Evolutionary conservation across 2,329 filamentous ascomycete species (phyloP).

Genomic region (Colletotrichum neosansevieriae): DNA sequence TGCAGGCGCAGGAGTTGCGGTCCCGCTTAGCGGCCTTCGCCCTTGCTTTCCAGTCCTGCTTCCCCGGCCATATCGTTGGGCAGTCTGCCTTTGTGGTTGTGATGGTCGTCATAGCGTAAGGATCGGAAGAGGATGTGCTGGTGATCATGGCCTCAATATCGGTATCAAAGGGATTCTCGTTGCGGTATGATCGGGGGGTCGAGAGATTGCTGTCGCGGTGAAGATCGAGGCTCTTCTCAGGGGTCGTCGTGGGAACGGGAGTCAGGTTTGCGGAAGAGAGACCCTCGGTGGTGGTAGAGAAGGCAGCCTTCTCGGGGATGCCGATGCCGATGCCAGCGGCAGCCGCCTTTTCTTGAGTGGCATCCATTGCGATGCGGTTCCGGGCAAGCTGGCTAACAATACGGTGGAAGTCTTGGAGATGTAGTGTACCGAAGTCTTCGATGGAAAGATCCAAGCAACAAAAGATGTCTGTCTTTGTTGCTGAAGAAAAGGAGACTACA

Average conservation of each 20-base stretch:
- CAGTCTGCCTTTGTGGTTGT: slow-evolving; percentile 60
- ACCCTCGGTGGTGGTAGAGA: slow-evolving; percentile 21
- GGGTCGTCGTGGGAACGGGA: slow-evolving; percentile 34
- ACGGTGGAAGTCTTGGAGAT: neutral
- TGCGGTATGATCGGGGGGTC: slow-evolving; percentile 57
- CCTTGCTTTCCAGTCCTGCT: slow-evolving; percentile 71
- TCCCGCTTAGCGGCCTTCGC: slow-evolving; percentile 67
- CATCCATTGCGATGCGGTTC: slow-evolving; percentile 18
- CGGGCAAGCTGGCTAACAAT: slow-evolving; percentile 18
- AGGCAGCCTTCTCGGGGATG: slow-evolving; percentile 36
- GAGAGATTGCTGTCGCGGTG: slow-evolving; percentile 54
- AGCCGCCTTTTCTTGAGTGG: slow-evolving; percentile 29
- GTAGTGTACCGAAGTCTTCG: slow-evolving; percentile 2
- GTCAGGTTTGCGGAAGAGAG: slow-evolving; percentile 27
- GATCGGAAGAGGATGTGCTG: slow-evolving; percentile 48
- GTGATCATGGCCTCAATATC: slow-evolving; percentile 68
- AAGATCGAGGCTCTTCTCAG: slow-evolving; percentile 47
- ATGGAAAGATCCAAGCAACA: neutral
- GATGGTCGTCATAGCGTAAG: slow-evolving; percentile 50
- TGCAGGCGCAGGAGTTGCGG: slow-evolving; percentile 62
- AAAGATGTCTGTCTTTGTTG: slow-evolving; percentile 4
- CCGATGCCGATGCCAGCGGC: slow-evolving; percentile 27
- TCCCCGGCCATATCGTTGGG: slow-evolving; percentile 68
- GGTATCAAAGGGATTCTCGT: slow-evolving; percentile 66
- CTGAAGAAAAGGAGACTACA: slow-evolving; percentile 5